A percentile compares a stretch with the other conserved stretches of the same genome.
Evolutionary conservation across 2,329 filamentous ascomycete genomes (phyloP).

Genomic region (Didymella sp.): DNA sequence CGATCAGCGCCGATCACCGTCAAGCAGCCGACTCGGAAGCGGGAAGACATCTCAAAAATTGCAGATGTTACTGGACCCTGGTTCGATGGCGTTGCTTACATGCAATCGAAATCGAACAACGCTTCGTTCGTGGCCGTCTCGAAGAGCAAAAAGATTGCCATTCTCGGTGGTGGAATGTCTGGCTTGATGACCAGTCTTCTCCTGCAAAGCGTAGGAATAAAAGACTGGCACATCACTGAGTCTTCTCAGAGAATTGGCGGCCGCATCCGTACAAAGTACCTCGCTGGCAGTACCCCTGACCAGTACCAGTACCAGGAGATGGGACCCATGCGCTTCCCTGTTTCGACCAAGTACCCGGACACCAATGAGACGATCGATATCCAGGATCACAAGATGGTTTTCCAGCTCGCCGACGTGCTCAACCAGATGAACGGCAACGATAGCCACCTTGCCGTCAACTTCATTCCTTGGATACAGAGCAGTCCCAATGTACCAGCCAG

Average conservation of each 20-base stretch:
- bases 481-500: slow-evolving; percentile 61
- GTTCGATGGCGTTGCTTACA: slow-evolving; percentile 69
- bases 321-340: slow-evolving; percentile 71
- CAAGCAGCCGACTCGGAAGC: slow-evolving; percentile 43
- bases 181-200: slow-evolving; percentile 64
- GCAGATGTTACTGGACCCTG: slow-evolving; percentile 65
- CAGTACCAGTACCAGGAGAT: slow-evolving; percentile 73
- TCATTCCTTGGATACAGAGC: slow-evolving; percentile 68
- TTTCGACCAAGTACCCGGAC: slow-evolving; percentile 56
- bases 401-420: slow-evolving; percentile 66
- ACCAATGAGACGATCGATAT: slow-evolving; percentile 66
- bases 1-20: slow-evolving; percentile 52
- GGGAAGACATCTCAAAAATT: slow-evolving; percentile 56
- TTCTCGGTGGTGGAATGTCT: slow-evolving; percentile 70
- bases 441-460: slow-evolving; percentile 59
- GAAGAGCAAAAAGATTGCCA: slow-evolving; percentile 67
- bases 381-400: slow-evolving; percentile 69
- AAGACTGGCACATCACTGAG: slow-evolving; percentile 68
- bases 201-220: slow-evolving; percentile 62
- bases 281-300: slow-evolving; percentile 63
- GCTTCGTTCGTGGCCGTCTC: slow-evolving; percentile 60
- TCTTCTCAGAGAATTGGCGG: slow-evolving; percentile 67
- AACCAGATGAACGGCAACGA: slow-evolving; percentile 65
- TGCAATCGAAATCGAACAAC: slow-evolving; percentile 62
- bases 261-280: slow-evolving; percentile 68